A percentile compares a stretch with the other conserved stretches of the same genome.
These are phyloP conservation scores for Urtica urens DNA, from an alignment of 306 rosid species.

Conservation along the genomic window DNA sequence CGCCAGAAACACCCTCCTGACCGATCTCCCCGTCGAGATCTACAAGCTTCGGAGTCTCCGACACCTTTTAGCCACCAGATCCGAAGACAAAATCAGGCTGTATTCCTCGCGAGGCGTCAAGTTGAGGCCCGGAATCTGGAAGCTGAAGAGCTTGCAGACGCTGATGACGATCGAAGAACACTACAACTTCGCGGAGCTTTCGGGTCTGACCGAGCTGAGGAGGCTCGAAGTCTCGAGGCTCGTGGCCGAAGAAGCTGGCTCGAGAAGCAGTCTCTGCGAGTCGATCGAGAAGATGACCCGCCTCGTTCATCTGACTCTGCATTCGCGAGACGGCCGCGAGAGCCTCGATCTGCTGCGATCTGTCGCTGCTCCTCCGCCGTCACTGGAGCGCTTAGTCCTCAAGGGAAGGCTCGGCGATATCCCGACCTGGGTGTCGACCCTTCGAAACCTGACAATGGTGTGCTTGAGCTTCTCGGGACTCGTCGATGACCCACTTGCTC, in stretches of 20 bases:
- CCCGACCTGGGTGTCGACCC: constrained; percentile 19
- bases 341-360: constrained; percentile 5
- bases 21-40: background rate
- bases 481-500: constrained; percentile 9
- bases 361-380: background rate
- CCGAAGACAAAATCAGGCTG: background rate
- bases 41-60: background rate
- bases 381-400: constrained; percentile 2
- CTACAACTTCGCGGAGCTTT: too few relatives aligned
- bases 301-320: constrained; percentile 13
- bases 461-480: constrained; percentile 13
- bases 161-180: background rate
- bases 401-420: background rate
- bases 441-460: constrained; percentile 12
- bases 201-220: background rate
- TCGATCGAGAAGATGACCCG: constrained; percentile 8
- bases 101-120: background rate
- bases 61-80: background rate
- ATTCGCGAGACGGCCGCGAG: constrained; percentile 1
- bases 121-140: background rate
- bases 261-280: background rate
- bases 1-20: background rate
- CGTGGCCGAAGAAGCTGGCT: background rate
- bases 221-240: background rate
- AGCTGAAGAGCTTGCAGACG: constrained; percentile 1